Evolutionary conservation across 306 rosid genomes (phyloP).

Genomic region (Vicia faba): DNA sequence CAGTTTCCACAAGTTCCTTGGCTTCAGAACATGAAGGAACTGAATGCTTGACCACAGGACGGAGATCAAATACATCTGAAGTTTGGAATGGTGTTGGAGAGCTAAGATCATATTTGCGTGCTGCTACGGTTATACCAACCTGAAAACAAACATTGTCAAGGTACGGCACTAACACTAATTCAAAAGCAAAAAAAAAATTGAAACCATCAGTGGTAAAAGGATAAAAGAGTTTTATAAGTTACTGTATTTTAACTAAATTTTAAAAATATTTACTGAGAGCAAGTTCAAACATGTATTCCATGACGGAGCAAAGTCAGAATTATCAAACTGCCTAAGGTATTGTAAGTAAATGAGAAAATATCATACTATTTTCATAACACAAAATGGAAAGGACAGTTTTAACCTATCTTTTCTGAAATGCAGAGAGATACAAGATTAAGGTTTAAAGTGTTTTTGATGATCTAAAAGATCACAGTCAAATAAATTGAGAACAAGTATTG

Average conservation of each 20-base stretch:
- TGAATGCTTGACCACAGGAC: slow-evolving; percentile 94
- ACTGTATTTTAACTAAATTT: background rate
- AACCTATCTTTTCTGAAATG: background rate
- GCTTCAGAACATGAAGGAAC: slow-evolving; percentile 95
- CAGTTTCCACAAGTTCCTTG: slow-evolving; percentile 95
- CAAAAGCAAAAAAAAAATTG: background rate
- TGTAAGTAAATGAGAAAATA: background rate
- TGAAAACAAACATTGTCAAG: slow-evolving; percentile 43
- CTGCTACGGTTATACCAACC: slow-evolving; percentile 85
- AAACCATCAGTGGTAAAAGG: background rate
- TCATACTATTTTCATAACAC: background rate
- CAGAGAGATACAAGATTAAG: background rate
- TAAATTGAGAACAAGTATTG: background rate
- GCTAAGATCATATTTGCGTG: slow-evolving; percentile 79
- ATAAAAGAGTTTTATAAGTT: slow-evolving; percentile 3
- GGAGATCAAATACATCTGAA: slow-evolving; percentile 78
- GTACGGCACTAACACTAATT: slow-evolving; percentile 4
- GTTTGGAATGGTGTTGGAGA: slow-evolving; percentile 77
- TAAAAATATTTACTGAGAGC: background rate
- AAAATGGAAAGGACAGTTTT: background rate
- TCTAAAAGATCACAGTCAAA: background rate
- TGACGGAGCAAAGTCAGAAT: background rate
- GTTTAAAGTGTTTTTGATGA: background rate
- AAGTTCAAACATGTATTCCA: slow-evolving; percentile 13
- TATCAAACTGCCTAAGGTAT: background rate